Base-by-base conservation (phyloP, 2,329 filamentous ascomycete species). In the Trichophyton simii region DNA sequence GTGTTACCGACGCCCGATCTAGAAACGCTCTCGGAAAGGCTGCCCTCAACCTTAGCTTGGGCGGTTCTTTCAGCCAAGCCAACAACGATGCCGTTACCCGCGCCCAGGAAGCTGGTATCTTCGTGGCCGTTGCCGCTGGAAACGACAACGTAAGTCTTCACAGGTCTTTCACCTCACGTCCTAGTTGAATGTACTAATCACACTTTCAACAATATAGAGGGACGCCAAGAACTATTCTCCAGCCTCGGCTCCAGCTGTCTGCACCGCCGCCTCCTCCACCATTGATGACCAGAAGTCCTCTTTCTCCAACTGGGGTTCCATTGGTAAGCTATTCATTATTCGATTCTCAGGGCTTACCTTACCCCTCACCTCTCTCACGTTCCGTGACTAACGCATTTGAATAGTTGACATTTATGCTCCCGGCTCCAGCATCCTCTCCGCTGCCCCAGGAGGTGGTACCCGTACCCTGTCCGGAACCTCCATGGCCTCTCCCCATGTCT, bases 321-420 rank as follows among this genome's bases (percentile, higher is more conserved):
- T 80, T 66, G 44, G 65, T 66, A 64, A 63, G 63, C 61, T 13
- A 46, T 18, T 18, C 18, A 18, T 36, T 15, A 20, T 52, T 42
- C 25, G 2, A 18, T 5, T 15, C 18, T 11, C 38, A 46, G 18
- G 15, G 7, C 7, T 9, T 18, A 11, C 5, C 28, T 31, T 31
- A 31, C 6, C 28, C 28, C 6, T 31, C 28, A 7, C 28, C 28
- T 38, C 15, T 57, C 41, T 44, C 28, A 31, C 6, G 6, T 31
- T 31, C 28, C 28, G 55, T 59, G 18, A 61, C 25, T 22, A 42
- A 44, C 18, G 3, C 20, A 20, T 22, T 6, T 28, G 5, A 48
- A 34, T 41, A 64, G 77, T 83, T 57, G 82, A 83, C 67, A 72
- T 85, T 67, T 84, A 80, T 66, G 82, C 80, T 9, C 82, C 82